Evolutionary conservation across 2,329 filamentous ascomycete species (phyloP), one percentile per base, ranked within the genome.

Genomic region (Ophiocordyceps polyrhachis-furcata): DNA sequence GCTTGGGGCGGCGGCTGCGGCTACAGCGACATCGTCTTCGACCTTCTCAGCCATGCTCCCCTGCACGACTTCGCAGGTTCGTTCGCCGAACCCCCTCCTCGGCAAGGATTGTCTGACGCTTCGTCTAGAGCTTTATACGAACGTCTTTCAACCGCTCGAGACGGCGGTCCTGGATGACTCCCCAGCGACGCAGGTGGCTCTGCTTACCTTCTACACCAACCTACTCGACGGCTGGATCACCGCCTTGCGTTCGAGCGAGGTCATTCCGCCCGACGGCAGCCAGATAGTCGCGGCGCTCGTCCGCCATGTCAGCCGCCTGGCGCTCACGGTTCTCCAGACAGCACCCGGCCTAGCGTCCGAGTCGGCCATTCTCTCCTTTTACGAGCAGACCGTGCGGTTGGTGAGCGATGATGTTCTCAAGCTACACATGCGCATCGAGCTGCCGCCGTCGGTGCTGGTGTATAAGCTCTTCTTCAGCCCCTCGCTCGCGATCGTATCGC

Each of bases 401-500:
- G 70, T 78, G 46, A 69, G 70, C 3, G 63, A 77, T 40, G 62
- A 55, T 62, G 40, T 52, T 2, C 59, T 76, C 11, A 69, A 73
- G 43, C 61, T 63, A 11, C 66, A 68, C 47, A 68, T 85, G 38
- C 74, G 76, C 21, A 76, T 89, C 50, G 70, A 76, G 46, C 71
- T 87, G 19, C 85, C 83, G 0, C 70, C 79, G 0, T 68, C 77
- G 2, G 65, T 73, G 4, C 69, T 85, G 11, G 68, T 88, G 20
- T 91, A 91, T 61, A 70, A 70, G 11, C 66, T 91, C 37, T 67
- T 79, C 49, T 87, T 91, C 58, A 73, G 69, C 47, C 62, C 69
- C 19, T 82, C 76, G 2, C 65, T 78, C 14, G 70, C 71, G 17
- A 73, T 73, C 15, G 65, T 83, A 4, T 83, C 83, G 7, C 76